Base-by-base conservation (phyloP, 345 rosid genomes). In the Salix purpurea region DNA sequence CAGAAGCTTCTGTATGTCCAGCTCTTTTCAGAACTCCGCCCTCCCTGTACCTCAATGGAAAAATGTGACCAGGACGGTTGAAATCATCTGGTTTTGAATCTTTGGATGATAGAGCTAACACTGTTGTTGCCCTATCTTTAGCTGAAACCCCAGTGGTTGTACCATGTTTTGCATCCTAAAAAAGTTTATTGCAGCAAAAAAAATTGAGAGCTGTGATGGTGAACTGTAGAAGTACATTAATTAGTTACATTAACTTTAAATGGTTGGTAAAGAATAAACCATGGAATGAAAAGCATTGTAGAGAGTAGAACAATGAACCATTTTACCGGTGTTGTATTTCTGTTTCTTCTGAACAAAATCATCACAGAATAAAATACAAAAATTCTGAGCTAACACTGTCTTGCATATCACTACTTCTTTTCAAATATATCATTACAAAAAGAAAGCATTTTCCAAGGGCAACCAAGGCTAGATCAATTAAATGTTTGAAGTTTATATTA, bases 111-210 rank as follows among this genome's bases (percentile, higher is more conserved):
- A 94, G 98, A 36, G 91, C 84, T 42, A 86, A 74, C 58, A 92
- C 86, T 9, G 98, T 92, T 8, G 90, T 87, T 83, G 97, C 98
- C 78, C 97, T 87, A 54, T 94, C 97, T 67, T 65, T 87, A 46
- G 97, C 97, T 67, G 98, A 94, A 30, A 92, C 98, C 64, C 98
- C 98, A 1, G 98, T 94, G 21, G 94, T 89, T 39, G 98, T 92
- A 72, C 96, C 98, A 71, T 90, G 83, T 81, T 92, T 94, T 14
- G 96, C 98, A 86, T 94, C 98, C 98, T 92, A 73, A 36, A 81
- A 82, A 65, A 62, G 71, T 32, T 30, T 16, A 23, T 62, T 56
- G 32, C 50, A 37, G 13, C 28, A 70, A 64, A 71, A 4, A 50
- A 50, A 70, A 50, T 21, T 52, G 21, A 70, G 52, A 34, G 16